Conservation (phyloP, 495 filamentous ascomycete species). For the Glarea lozoyensis region DNA sequence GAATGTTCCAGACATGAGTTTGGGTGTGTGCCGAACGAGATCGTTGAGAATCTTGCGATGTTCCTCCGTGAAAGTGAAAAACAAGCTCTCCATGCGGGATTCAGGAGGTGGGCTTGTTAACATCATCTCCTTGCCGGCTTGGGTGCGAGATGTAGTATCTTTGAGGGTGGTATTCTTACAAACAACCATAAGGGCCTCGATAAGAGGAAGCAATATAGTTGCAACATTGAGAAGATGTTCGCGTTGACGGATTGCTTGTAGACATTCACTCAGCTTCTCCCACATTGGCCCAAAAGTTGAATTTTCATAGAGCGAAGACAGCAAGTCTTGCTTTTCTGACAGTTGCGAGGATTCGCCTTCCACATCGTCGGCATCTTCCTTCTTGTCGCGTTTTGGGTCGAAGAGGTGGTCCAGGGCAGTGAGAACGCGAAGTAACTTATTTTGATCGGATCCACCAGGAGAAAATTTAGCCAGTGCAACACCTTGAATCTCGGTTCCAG, state of each 20-base stretch:
- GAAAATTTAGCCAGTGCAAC: slow-evolving; percentile 93
- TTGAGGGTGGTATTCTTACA: slow-evolving; percentile 93
- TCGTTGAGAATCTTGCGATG: slow-evolving; percentile 98
- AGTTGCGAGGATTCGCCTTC: slow-evolving; percentile 45
- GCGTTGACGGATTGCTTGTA: slow-evolving; percentile 78
- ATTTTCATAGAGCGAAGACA: slow-evolving; percentile 82
- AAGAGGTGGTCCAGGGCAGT: slow-evolving; percentile 96
- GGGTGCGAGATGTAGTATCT: slow-evolving; percentile 30
- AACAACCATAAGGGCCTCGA: slow-evolving; percentile 96
- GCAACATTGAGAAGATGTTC: slow-evolving; percentile 95
- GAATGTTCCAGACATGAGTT: slow-evolving; percentile 97
- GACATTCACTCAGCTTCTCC: slow-evolving; percentile 87
- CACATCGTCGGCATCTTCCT: slow-evolving; percentile 30
- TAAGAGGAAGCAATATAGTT: slow-evolving; percentile 85
- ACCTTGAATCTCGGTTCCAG: slow-evolving; percentile 89
- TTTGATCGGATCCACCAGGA: slow-evolving; percentile 87
- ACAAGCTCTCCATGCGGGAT: slow-evolving; percentile 75
- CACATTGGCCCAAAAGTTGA: slow-evolving; percentile 83
- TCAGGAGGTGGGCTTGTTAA: slow-evolving; percentile 72
- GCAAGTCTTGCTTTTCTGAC: slow-evolving; percentile 65
- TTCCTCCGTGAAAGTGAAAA: slow-evolving; percentile 98
- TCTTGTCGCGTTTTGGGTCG: slow-evolving; percentile 57
- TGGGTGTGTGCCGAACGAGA: slow-evolving; percentile 90
- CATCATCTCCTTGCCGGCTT: slow-evolving; percentile 55
- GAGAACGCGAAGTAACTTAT: slow-evolving; percentile 86